Conservation (phyloP, 495 filamentous ascomycete species). For the Penicillium cinerascens region DNA sequence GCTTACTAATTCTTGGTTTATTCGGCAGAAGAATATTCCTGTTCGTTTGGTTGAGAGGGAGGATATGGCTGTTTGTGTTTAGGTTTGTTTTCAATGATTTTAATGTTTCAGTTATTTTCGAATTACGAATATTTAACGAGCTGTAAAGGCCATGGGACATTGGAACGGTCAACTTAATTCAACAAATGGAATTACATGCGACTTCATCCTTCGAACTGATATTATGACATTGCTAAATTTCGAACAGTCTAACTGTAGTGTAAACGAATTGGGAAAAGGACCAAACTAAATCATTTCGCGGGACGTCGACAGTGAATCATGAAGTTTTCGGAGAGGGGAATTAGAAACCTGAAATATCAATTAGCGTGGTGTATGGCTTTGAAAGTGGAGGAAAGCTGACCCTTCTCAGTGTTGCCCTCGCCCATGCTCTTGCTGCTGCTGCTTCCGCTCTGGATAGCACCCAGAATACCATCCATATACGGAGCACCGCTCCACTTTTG, state of each 20-base stretch:
- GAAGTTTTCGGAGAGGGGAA: not conserved
- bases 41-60: conserved; percentile 7
- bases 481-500: conserved; percentile 96
- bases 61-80: too few species aligned
- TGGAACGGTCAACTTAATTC: not conserved
- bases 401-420: conserved; percentile 71
- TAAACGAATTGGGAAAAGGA: not conserved
- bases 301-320: not conserved
- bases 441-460: conserved; percentile 88
- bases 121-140: too few species aligned
- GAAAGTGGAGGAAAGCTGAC: conserved; percentile 23
- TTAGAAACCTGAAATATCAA: conserved; percentile 16
- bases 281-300: not conserved
- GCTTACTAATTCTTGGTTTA: conserved; percentile 34
- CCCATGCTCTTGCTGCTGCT: conserved; percentile 79
- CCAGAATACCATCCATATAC: conserved; percentile 91
- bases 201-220: not conserved
- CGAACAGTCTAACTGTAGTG: not conserved
- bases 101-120: too few species aligned
- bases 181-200: not conserved
- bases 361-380: not conserved
- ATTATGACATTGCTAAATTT: not conserved
- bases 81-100: too few species aligned
- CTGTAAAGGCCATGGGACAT: not conserved
- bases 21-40: conserved; percentile 24